Conservation (phyloP, 139 green algal species). For the Picochlorum sp. region DNA sequence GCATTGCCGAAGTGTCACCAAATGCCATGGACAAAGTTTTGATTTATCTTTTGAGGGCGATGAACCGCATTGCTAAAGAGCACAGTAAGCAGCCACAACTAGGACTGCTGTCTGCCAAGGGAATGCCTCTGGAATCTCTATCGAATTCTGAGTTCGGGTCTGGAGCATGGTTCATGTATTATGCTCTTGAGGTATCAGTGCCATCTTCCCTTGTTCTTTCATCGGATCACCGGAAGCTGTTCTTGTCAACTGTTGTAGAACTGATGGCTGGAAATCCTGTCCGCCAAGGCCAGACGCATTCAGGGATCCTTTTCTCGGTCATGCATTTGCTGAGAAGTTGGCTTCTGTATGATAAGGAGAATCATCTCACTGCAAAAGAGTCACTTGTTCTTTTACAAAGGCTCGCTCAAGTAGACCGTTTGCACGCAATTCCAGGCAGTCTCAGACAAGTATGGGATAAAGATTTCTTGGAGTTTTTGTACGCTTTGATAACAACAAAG, state of each 20-base stretch:
- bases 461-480: slow-evolving; percentile 64
- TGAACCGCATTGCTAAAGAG: slow-evolving; percentile 47
- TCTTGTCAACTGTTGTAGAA: slow-evolving; percentile 69
- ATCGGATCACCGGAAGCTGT: slow-evolving; percentile 63
- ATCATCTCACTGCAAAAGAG: slow-evolving; percentile 64
- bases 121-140: not conserved
- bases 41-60: slow-evolving; percentile 48
- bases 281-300: slow-evolving; percentile 40
- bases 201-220: slow-evolving; percentile 45
- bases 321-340: slow-evolving; percentile 34
- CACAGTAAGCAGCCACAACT: slow-evolving; percentile 32
- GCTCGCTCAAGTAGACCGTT: slow-evolving; percentile 46
- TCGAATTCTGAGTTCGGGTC: slow-evolving; percentile 56
- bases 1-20: slow-evolving; percentile 15
- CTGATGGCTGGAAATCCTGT: slow-evolving; percentile 49
- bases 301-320: slow-evolving; percentile 53
- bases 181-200: slow-evolving; percentile 21
- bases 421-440: slow-evolving; percentile 26
- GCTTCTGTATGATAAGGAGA: slow-evolving; percentile 24
- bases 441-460: slow-evolving; percentile 50
- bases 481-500: slow-evolving; percentile 21
- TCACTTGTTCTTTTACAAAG: slow-evolving; percentile 74
- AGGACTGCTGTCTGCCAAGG: slow-evolving; percentile 22
- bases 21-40: slow-evolving; percentile 40
- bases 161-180: slow-evolving; percentile 55